A percentile compares a stretch with the other conserved stretches of the same genome.
phyloP scores from a whole-genome alignment of 495 filamentous ascomycete genomes.

The Staphylotrichum longicolle region DNA sequence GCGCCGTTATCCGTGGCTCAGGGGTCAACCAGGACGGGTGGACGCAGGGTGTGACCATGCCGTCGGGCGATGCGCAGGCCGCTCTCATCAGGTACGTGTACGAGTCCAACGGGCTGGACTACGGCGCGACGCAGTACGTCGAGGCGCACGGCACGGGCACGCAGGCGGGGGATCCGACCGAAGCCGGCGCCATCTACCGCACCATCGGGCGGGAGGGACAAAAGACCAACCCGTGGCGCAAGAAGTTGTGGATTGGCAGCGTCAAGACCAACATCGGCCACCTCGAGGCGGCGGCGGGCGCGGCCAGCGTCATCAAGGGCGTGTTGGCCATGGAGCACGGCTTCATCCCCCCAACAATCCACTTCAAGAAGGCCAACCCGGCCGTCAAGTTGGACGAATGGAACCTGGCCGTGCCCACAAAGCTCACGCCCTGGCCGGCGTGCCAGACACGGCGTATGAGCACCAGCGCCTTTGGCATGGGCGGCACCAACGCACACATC shows the following conservation, averaged over 20 bases:
- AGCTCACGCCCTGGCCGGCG: slow-evolving; percentile 34
- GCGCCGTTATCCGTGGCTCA: slow-evolving; percentile 51
- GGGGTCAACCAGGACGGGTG: slow-evolving; percentile 15
- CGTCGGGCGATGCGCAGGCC: slow-evolving; percentile 44
- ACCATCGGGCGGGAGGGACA: too few species aligned
- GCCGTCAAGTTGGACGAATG: slow-evolving; percentile 35
- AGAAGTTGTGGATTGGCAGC: too few species aligned
- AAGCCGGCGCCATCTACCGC: slow-evolving; percentile 21
- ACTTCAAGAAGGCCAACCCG: slow-evolving; percentile 51
- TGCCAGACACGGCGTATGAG: background rate
- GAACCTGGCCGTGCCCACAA: slow-evolving; percentile 31
- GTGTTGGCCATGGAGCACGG: slow-evolving; percentile 52
- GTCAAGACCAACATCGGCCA: slow-evolving; percentile 45
- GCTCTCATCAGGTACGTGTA: slow-evolving; percentile 21
- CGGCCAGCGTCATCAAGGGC: slow-evolving; percentile 54
- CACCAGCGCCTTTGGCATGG: background rate
- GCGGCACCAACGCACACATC: slow-evolving; percentile 4
- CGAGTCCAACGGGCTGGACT: slow-evolving; percentile 27
- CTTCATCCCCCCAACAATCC: slow-evolving; percentile 41
- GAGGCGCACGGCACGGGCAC: slow-evolving; percentile 54
- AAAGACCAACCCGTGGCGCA: too few species aligned
- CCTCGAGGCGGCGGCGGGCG: slow-evolving; percentile 50
- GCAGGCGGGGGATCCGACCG: slow-evolving; percentile 46
- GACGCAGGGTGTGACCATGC: slow-evolving; percentile 47
- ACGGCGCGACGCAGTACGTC: slow-evolving; percentile 43